Evolutionary conservation across 495 filamentous ascomycete genomes (phyloP), one percentile per base, ranked within the genome.

Genomic region (Xeromyces bisporus): DNA sequence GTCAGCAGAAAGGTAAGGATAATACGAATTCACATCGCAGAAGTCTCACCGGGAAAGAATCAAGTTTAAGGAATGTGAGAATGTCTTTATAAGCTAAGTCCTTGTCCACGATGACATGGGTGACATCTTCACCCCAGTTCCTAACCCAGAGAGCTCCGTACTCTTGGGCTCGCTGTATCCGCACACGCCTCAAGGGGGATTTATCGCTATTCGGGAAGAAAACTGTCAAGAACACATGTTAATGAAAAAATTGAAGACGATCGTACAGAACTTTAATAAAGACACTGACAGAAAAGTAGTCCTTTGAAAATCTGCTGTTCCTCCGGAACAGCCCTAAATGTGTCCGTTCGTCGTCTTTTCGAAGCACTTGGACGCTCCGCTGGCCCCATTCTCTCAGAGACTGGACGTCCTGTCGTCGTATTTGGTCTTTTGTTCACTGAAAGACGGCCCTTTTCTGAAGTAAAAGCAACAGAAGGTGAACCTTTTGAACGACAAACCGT

Each of bases 121-220:
- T 84, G 5, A 77, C 51, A 34, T 50, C 42, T 0, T 52, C 38
- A 13, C 41, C 43, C 65, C 70, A 77, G 6, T 64, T 55, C 27
- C 46, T 64, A 14, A 64, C 51, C 69, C 78, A 80, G 5, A 47
- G 54, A 3, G 73, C 87, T 16, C 89, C 89, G 44, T 75, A 76
- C 41, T 87, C 75, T 33, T 70, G 64, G 0, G 77, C 75, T 48
- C 75, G 82, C 15, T 64, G 64, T 25, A 93, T 87, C 16, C 79
- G 73, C 15, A 77, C 42, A 32, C 66, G 68, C 13, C 87, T 68
- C 1, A 68, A 53, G 1, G 66, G 67, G 11, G 73, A 66, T 24
- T 77, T 62, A 39, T 85, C 75, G 38, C 79, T 73, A 35, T 86
- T 80, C 0, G 84, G 89, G 15, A 89, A 66, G 49, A 92, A 97